Base-by-base conservation (phyloP, 2,329 filamentous ascomycete species). In the Penicillium sp. region DNA sequence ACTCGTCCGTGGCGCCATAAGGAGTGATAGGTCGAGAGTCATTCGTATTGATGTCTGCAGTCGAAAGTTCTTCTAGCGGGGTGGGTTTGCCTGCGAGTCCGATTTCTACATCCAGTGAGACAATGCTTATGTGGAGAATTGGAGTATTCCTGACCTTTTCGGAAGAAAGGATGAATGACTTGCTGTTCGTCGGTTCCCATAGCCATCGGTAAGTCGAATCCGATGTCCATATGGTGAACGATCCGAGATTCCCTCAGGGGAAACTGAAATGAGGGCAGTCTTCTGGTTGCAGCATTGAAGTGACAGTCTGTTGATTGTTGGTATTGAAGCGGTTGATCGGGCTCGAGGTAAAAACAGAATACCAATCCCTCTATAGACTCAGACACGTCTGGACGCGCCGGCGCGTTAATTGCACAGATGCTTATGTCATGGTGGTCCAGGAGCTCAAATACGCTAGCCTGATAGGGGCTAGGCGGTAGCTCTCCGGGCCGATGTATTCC, bases 151-250 rank as follows among this genome's bases (percentile, higher is more conserved):
- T 60, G 50, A 77, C 76, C 71, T 71, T 70, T 71, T 57, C 62
- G 64, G 56, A 77, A 76, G 55, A 77, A 77, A 21, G 75, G 74
- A 61, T 76, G 73, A 52, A 77, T 66, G 47, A 66, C 67, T 47
- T 66, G 71, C 60, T 72, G 70, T 57, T 72, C 71, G 60, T 66
- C 62, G 52, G 71, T 70, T 60, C 65, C 72, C 72, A 76, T 76
- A 58, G 67, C 74, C 70, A 68, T 69, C 51, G 55, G 59, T 65
- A 58, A 56, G 55, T 58, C 64, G 52, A 55, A 63, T 58, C 57
- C 50, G 43, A 55, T 42, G 56, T 61, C 62, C 65, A 71, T 67
- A 42, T 48, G 63, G 64, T 60, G 54, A 57, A 57, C 47, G 32
- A n/a, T 54, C 45, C 49, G 43, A 61, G 60, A 58, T 56, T 68